Evolutionary conservation across 2,329 filamentous ascomycete genomes (phyloP).

Genomic region (Hyphodiscus sp.): DNA sequence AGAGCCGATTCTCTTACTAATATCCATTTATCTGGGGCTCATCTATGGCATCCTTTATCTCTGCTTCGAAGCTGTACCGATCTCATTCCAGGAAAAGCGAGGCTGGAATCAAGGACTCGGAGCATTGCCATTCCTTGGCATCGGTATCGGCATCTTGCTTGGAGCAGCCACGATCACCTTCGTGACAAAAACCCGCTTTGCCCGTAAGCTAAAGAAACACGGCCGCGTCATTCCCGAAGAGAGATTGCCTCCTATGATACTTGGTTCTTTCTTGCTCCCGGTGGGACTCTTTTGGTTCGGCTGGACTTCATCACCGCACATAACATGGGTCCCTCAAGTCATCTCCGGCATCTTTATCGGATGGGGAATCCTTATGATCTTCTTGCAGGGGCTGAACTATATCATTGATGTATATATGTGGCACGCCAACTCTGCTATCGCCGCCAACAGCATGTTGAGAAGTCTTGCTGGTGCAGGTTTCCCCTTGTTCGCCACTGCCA

Average conservation of each 20-base stretch:
- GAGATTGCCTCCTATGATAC: constrained; percentile 40
- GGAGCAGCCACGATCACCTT: constrained; percentile 12
- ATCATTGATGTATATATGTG: constrained; percentile 37
- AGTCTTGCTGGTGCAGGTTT: constrained; percentile 14
- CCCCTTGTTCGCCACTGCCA: constrained; percentile 33
- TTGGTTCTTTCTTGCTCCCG: constrained; percentile 37
- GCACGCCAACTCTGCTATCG: constrained; percentile 18
- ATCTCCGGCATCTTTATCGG: constrained; percentile 36
- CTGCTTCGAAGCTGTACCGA: constrained; percentile 42
- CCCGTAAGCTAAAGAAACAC: constrained; percentile 22
- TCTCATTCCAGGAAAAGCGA: constrained; percentile 36
- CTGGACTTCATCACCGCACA: constrained; percentile 37
- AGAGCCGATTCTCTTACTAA: constrained; percentile 24
- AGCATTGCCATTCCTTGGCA: constrained; percentile 37
- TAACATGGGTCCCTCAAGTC: constrained; percentile 35
- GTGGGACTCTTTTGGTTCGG: constrained; percentile 45
- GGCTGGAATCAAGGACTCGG: constrained; percentile 35
- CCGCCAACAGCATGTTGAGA: constrained; percentile 10
- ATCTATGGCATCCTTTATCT: constrained; percentile 30
- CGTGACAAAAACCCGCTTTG: constrained; percentile 30
- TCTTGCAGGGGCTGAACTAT: constrained; percentile 38
- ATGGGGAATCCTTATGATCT: constrained; percentile 36
- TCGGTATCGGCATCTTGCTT: constrained; percentile 35
- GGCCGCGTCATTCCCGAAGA: constrained; percentile 36
- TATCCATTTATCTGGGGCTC: constrained; percentile 22